These are phyloP conservation scores for Suillus occidentalis DNA, from an alignment of 768 basidiomycete genomes.

Conservation along the genomic window DNA sequence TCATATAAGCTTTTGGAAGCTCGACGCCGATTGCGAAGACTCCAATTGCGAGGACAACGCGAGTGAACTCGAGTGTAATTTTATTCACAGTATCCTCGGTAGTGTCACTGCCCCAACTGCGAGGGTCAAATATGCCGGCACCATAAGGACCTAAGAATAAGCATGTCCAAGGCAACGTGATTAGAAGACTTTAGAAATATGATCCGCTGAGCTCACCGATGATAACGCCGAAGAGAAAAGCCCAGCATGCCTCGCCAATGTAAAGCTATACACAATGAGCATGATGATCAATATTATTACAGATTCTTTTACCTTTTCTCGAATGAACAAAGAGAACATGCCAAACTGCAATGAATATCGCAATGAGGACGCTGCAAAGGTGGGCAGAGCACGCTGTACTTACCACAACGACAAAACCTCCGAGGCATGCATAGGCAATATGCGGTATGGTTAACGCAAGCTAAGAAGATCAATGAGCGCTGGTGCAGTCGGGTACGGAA, in stretches of 20 bases:
- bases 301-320: slow-evolving; percentile 64
- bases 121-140: slow-evolving; percentile 78
- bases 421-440: slow-evolving; percentile 75
- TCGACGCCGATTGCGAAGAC: slow-evolving; percentile 99
- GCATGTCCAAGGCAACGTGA: slow-evolving; percentile 9
- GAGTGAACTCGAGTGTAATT: slow-evolving; percentile 86
- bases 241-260: slow-evolving; percentile 95
- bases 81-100: slow-evolving; percentile 53
- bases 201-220: slow-evolving; percentile 53
- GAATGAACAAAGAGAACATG: slow-evolving; percentile 91
- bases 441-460: slow-evolving; percentile 64
- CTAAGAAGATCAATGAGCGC: slow-evolving; percentile 13
- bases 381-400: slow-evolving; percentile 24
- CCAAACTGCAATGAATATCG: slow-evolving; percentile 62
- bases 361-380: not conserved
- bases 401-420: slow-evolving; percentile 79
- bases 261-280: slow-evolving; percentile 54
- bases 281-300: not conserved
- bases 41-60: slow-evolving; percentile 92
- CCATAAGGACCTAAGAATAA: slow-evolving; percentile 70
- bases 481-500: not conserved
- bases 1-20: slow-evolving; percentile 93
- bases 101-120: slow-evolving; percentile 61
- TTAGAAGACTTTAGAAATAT: slow-evolving; percentile 5
- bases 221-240: slow-evolving; percentile 90